phyloP scores from a whole-genome alignment of 495 filamentous ascomycete species.

The Daldinia grandis region DNA sequence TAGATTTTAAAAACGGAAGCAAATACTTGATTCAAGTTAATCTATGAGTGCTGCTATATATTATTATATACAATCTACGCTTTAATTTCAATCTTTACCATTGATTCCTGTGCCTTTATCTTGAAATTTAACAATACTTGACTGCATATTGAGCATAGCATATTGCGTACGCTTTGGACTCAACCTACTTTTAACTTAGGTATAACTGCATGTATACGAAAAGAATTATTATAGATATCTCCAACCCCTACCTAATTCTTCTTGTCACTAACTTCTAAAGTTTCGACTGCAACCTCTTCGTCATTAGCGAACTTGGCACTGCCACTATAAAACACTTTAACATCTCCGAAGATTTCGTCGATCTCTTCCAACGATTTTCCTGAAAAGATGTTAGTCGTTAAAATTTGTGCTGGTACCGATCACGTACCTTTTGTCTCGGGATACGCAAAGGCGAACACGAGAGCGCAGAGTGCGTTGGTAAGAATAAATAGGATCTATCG shows the following conservation, averaged over 20 bases:
- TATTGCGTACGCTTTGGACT: too few relatives aligned
- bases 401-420: not conserved
- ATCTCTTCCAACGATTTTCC: slow-evolving; percentile 63
- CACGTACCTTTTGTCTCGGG: slow-evolving; percentile 60
- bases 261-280: slow-evolving; percentile 7
- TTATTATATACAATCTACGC: too few relatives aligned
- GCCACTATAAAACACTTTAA: slow-evolving; percentile 14
- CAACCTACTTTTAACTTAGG: too few relatives aligned
- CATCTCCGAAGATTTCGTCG: slow-evolving; percentile 55
- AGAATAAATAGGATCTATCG: slow-evolving; percentile 60
- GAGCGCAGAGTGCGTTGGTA: slow-evolving; percentile 57
- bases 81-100: too few relatives aligned
- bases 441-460: slow-evolving; percentile 58
- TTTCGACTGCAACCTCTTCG: slow-evolving; percentile 18
- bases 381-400: slow-evolving; percentile 15
- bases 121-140: too few relatives aligned
- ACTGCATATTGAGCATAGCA: too few relatives aligned
- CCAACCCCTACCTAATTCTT: not conserved
- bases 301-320: slow-evolving; percentile 8
- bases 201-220: too few relatives aligned
- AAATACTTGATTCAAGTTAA: too few relatives aligned
- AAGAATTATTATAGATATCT: not conserved
- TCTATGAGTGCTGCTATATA: too few relatives aligned
- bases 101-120: too few relatives aligned
- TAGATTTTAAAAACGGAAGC: too few relatives aligned